Conservation (phyloP, 176 grass and related monocot species). For the Rhynchospora tenuis region DNA sequence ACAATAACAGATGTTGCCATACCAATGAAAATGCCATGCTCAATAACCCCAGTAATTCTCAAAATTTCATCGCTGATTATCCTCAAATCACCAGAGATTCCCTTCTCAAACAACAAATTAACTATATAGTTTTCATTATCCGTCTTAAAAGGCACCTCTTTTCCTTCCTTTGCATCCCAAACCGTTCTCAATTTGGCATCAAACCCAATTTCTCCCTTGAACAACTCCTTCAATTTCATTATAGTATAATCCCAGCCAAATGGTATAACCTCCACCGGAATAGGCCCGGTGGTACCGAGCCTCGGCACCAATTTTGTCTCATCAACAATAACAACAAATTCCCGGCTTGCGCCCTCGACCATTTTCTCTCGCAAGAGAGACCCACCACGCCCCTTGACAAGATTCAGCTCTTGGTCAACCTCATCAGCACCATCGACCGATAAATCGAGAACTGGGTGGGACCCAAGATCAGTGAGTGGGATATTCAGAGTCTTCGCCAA, state of each 20-base stretch:
- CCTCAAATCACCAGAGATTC: constrained; percentile 44
- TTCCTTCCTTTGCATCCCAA: neutral
- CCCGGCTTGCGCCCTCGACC: constrained; percentile 47
- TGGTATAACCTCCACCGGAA: constrained; percentile 67
- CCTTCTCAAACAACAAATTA: constrained; percentile 63
- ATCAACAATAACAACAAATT: constrained; percentile 74
- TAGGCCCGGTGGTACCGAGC: constrained; percentile 43
- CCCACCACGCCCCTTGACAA: constrained; percentile 71
- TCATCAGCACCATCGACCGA: constrained; percentile 75
- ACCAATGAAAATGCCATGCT: constrained; percentile 79
- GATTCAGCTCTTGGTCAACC: constrained; percentile 69
- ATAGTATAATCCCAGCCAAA: constrained; percentile 46
- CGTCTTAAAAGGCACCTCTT: constrained; percentile 40
- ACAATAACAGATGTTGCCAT: constrained; percentile 60
- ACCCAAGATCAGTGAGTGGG: constrained; percentile 43
- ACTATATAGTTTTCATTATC: constrained; percentile 76
- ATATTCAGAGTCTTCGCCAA: constrained; percentile 38
- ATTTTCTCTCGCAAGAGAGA: constrained; percentile 79
- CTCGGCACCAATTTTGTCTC: constrained; percentile 65
- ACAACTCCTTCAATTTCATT: constrained; percentile 32
- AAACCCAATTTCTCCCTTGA: constrained; percentile 41
- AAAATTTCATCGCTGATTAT: constrained; percentile 54
- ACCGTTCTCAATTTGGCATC: constrained; percentile 44
- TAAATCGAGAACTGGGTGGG: constrained; percentile 32
- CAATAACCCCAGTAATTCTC: constrained; percentile 69